These are phyloP conservation scores for Sicyos baderoa DNA, from an alignment of 306 rosid species.

Conservation along the genomic window DNA sequence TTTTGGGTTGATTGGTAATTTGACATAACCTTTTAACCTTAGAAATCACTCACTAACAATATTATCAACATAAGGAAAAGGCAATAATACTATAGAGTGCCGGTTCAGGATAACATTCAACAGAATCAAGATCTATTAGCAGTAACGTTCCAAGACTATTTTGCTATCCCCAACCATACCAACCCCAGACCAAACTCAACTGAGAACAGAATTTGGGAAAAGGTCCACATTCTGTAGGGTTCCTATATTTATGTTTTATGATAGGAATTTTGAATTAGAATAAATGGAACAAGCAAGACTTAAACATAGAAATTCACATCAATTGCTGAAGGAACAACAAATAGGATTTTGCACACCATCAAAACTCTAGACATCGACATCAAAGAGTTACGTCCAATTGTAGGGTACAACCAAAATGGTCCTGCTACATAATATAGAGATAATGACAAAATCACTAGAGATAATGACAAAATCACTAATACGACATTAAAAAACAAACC, in stretches of 20 bases:
- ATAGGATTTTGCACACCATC: background rate
- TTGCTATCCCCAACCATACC: background rate
- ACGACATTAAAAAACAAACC: background rate
- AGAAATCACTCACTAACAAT: too few relatives aligned
- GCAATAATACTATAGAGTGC: too few relatives aligned
- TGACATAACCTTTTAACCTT: too few relatives aligned
- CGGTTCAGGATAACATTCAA: too few relatives aligned
- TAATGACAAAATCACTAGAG: background rate
- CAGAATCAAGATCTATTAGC: too few relatives aligned
- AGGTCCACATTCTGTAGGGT: background rate
- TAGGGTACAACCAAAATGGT: background rate
- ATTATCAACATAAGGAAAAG: too few relatives aligned
- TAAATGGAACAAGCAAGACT: too few relatives aligned
- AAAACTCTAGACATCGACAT: background rate
- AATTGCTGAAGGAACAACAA: background rate
- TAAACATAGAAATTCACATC: slow-evolving; percentile 3
- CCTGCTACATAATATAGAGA: background rate
- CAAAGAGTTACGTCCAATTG: background rate
- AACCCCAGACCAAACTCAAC: background rate
- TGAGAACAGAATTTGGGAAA: background rate
- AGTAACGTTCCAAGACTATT: background rate
- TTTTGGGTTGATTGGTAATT: too few relatives aligned
- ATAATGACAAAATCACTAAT: background rate
- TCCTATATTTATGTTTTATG: background rate
- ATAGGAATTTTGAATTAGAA: background rate